Conservation (phyloP, 768 basidiomycete genomes). For the Xerocomellus intermedius region DNA sequence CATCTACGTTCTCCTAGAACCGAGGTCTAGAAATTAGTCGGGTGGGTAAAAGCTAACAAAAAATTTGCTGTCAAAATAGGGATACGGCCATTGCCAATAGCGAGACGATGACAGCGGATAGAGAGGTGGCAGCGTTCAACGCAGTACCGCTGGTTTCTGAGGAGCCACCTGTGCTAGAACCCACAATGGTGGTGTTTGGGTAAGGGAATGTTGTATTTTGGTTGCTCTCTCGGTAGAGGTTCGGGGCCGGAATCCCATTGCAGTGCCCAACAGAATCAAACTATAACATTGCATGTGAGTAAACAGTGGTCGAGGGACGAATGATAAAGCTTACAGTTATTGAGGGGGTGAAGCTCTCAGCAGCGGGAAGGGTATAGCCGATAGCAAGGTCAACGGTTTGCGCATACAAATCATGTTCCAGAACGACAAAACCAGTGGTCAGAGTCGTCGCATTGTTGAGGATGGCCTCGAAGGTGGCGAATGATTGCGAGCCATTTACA, state of each 20-base stretch:
- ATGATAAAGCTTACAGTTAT: conserved; percentile 50
- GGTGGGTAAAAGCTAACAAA: conserved; percentile 8
- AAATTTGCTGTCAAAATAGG: conserved; percentile 17
- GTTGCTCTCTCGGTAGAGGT: conserved; percentile 86
- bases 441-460: conserved; percentile 63
- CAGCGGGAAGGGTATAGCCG: conserved; percentile 81
- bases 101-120: conserved; percentile 8
- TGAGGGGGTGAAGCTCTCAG: conserved; percentile 59
- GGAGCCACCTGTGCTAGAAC: conserved; percentile 2
- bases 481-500: conserved; percentile 64
- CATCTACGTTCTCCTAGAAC: conserved; percentile 20
- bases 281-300: conserved; percentile 29
- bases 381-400: conserved; percentile 89
- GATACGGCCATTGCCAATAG: conserved; percentile 13
- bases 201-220: conserved; percentile 67
- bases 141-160: conserved; percentile 3
- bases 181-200: conserved; percentile 32
- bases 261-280: conserved; percentile 80
- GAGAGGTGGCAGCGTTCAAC: conserved; percentile 17
- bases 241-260: conserved; percentile 54
- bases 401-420: conserved; percentile 83
- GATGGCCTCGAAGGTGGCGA: conserved; percentile 70
- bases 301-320: background rate
- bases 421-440: conserved; percentile 77
- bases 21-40: conserved; percentile 23